Evolutionary conservation across 106 monocot genomes (phyloP), one percentile per base, ranked within the genome.

Genomic region (Chionographis japonica): DNA sequence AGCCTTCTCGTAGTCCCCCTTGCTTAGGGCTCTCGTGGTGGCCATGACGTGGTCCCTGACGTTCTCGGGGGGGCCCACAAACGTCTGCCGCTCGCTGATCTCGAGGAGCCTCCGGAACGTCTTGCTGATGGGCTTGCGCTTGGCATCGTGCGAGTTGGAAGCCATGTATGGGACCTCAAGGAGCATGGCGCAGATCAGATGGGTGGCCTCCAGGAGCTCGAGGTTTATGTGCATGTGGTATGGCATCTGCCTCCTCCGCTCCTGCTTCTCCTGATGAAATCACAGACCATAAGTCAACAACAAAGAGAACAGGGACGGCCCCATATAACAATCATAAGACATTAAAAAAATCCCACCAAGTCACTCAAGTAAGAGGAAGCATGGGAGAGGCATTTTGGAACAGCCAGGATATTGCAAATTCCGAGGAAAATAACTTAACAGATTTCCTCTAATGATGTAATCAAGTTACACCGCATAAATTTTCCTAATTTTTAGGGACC

Each of bases 171-270:
- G 91, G 50, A 95, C 95, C 78, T 95, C 95, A 3, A 95, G 78
- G 58, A 95, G 86, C 95, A 95, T 95, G 3, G 95, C 91, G 69
- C 80, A 86, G 20, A 86, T 89, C 58, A 95, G 73, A 61, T 92
- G 95, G 52, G 86, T 86, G 60, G 95, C 88, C 80, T 95, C 95
- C 1, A 95, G 80, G 10, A 95, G 92, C 73, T 95, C 95, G 51
- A 89, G 92, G 71, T 95, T 95, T 81, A 95, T 95, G 67, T 95
- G 95, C 95, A 92, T 95, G 71, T 95, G 95, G 49, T 89, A 92
- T 2, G 95, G 95, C 95, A 95, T 86, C 67, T 95, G 88, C 40
- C 92, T 74, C 61, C 88, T 58, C 64, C 86, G 84, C 73, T 95
- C 95, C 8, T 78, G 70, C 59, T 85, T 95, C 76, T 95, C 95